Base-by-base conservation (phyloP, 495 filamentous ascomycete species). In the Lasiosphaeria ovina region DNA sequence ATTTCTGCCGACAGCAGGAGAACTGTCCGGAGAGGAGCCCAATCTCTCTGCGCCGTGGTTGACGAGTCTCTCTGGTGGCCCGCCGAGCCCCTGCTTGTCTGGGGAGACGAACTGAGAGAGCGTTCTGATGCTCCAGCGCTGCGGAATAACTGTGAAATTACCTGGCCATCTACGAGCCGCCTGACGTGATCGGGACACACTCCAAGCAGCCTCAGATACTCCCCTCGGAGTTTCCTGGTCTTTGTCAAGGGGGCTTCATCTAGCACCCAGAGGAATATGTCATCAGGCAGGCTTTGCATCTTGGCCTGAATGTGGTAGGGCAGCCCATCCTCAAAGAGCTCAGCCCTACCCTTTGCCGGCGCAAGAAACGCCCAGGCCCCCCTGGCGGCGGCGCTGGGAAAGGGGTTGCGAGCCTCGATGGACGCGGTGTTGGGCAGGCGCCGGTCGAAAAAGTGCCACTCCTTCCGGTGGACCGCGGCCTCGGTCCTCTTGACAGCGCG, bases 401-500 rank as follows among this genome's bases (percentile, higher is more conserved):
- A 77, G 24, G 59, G 72, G 63, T 35, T 69, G 57, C 64, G 49
- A 63, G 61, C 60, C 71, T 73, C 51, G 75, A 79, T 51, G 6
- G 57, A 55, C 6, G 38, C 36, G 16, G 40, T 40, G 14, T 59
- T 44, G 14, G 48, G n/a, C 3, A 6, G 16, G 1, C 34, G 38
- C 40, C 58, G 32, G 31, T 81, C 76, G 63, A 91, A 89, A 70
- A 95, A 94, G 53, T 83, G 84, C 82, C 85, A 93, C 16, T 77
- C 70, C 44, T 79, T 83, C 17, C 82, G 80, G 12, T 80, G 66
- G 14, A 82, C 79, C 44, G 85, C 81, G 9, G 87, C 87, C 58
- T 92, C 88, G 8, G 89, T 93, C 63, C 92, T 82, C 63, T 85
- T 81, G 38, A 95, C 81, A 40, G 91, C 91, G 55, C 83, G 80